These are phyloP conservation scores for Peronospora belbahrii DNA, from an alignment of 352 stramenopile genomes.

Conservation along the genomic window DNA sequence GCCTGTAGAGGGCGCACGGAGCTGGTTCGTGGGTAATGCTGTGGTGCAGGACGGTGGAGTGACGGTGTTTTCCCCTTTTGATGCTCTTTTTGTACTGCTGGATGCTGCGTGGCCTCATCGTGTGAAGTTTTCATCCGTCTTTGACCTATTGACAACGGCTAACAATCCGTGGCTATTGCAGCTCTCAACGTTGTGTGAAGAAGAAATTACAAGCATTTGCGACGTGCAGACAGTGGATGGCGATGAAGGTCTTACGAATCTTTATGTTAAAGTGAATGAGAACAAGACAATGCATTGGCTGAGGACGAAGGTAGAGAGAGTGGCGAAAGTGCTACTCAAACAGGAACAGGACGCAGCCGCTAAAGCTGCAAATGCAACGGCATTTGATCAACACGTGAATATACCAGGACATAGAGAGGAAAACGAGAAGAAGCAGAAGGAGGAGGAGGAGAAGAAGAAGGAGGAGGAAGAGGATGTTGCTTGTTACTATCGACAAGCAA, in stretches of 20 bases:
- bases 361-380: conserved; percentile 12
- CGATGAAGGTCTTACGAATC: conserved; percentile 36
- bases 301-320: conserved; percentile 37
- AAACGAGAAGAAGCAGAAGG: background rate
- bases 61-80: conserved; percentile 54
- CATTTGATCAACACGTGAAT: conserved; percentile 34
- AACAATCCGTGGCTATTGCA: conserved; percentile 56
- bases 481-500: conserved; percentile 32
- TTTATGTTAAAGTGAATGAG: conserved; percentile 56
- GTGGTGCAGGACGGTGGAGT: conserved; percentile 62
- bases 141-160: conserved; percentile 40
- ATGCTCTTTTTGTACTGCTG: conserved; percentile 69
- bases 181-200: conserved; percentile 21
- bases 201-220: conserved; percentile 38
- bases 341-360: conserved; percentile 19
- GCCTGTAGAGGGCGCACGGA: conserved; percentile 46
- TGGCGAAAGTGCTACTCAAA: conserved; percentile 33
- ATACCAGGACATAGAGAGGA: conserved; percentile 10
- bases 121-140: conserved; percentile 42
- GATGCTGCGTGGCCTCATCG: conserved; percentile 41
- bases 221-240: conserved; percentile 40
- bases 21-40: conserved; percentile 72
- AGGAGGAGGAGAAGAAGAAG: conserved; percentile 1
- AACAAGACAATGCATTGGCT: conserved; percentile 49
- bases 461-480: conserved; percentile 12